Conservation (phyloP, 306 rosid species). For the Mucuna pruriens region DNA sequence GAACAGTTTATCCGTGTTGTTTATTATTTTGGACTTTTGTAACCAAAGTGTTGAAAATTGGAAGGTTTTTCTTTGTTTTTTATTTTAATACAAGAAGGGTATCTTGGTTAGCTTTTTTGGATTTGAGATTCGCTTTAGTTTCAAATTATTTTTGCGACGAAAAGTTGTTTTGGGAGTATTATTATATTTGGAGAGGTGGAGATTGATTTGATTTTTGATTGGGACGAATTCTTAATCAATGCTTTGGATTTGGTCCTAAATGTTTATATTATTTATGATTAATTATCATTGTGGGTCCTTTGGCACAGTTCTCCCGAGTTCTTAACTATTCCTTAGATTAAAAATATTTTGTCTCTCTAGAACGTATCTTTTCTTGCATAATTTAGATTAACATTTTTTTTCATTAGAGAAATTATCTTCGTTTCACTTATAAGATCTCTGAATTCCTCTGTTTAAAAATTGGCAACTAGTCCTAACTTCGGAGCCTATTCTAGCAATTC, state of each 20-base stretch:
- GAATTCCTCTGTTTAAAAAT: background rate
- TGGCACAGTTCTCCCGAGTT: background rate
- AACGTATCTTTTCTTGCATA: background rate
- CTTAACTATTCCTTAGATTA: background rate
- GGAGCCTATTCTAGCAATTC: background rate
- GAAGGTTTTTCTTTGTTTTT: background rate
- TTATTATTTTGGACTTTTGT: background rate
- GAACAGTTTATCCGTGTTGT: background rate
- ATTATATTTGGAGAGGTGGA: background rate
- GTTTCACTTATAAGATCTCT: slow-evolving; percentile 19
- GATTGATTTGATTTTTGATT: slow-evolving; percentile 19
- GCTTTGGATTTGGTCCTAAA: background rate
- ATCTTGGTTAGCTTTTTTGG: background rate
- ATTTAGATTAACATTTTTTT: too few species aligned
- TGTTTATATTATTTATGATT: background rate
- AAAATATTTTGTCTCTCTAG: background rate
- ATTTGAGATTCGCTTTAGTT: background rate
- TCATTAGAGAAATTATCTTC: background rate
- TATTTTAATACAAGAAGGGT: background rate
- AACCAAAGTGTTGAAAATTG: background rate
- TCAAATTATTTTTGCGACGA: background rate
- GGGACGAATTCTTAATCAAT: background rate
- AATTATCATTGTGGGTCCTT: slow-evolving; percentile 18
- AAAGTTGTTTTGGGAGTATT: background rate
- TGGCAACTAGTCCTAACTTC: background rate